These are phyloP conservation scores for Paradendryphiella salina DNA, from an alignment of 2,329 filamentous ascomycete species.

Conservation along the genomic window DNA sequence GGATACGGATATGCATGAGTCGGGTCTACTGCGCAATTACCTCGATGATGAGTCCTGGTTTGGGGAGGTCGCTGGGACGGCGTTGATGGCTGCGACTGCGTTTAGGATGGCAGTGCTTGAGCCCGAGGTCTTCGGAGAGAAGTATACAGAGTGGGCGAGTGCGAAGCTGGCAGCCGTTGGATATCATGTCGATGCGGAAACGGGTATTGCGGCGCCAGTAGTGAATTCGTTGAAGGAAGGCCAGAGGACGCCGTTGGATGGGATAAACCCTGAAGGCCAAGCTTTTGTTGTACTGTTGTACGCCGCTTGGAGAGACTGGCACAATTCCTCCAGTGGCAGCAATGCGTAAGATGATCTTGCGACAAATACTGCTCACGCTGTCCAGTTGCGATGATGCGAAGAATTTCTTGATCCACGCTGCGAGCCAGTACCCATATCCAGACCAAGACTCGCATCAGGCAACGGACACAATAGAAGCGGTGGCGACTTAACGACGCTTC, in stretches of 20 bases:
- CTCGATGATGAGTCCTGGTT: conserved; percentile 52
- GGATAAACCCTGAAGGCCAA: conserved; percentile 49
- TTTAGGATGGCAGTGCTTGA: conserved; percentile 53
- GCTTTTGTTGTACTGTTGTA: conserved; percentile 51
- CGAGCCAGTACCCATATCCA: too few species aligned
- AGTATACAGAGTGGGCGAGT: conserved; percentile 51
- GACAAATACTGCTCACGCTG: too few species aligned
- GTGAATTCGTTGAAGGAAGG: conserved; percentile 50
- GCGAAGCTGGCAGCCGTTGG: conserved; percentile 47
- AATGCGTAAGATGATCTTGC: too few species aligned
- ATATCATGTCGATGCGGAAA: conserved; percentile 39
- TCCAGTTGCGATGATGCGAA: too few species aligned
- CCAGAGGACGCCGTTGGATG: conserved; percentile 31
- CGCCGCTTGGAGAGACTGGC: conserved; percentile 50
- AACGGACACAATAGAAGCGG: too few species aligned
- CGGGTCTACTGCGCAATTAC: conserved; percentile 54
- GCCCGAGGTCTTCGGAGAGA: conserved; percentile 42
- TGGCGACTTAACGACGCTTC: too few species aligned
- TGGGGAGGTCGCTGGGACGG: conserved; percentile 55
- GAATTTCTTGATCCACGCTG: too few species aligned
- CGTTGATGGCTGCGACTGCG: conserved; percentile 50
- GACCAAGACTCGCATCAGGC: too few species aligned
- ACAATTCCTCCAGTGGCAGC: too few species aligned
- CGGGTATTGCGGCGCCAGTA: conserved; percentile 48
- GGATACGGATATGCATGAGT: conserved; percentile 39